phyloP scores from a whole-genome alignment of 371 early-diverging fungal species.

The Mucor irregularis region DNA sequence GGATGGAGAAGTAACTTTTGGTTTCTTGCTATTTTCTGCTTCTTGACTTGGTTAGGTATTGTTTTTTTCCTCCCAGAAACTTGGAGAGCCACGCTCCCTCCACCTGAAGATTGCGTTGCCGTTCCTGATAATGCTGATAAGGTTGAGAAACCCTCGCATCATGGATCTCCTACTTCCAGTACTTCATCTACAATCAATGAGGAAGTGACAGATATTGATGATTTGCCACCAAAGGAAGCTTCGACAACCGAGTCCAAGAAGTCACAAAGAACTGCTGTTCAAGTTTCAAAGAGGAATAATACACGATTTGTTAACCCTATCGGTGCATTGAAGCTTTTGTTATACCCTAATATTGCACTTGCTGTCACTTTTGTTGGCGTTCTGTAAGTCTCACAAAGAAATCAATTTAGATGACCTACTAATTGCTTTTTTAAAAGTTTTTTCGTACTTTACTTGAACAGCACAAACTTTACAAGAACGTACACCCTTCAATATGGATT shows the following conservation, averaged over 20 bases:
- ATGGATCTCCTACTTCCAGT: neutral
- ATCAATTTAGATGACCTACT: too few species aligned
- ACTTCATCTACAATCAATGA: neutral
- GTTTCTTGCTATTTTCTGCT: slow-evolving; percentile 31
- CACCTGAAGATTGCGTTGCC: too few species aligned
- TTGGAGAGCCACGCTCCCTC: slow-evolving; percentile 12
- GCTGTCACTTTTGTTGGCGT: slow-evolving; percentile 31
- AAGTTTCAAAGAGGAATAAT: slow-evolving; percentile 1
- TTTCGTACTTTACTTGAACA: slow-evolving; percentile 31
- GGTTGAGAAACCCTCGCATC: too few species aligned
- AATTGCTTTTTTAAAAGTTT: slow-evolving; percentile 19
- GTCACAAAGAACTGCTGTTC: neutral
- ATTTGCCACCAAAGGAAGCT: too few species aligned
- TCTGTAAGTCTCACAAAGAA: slow-evolving; percentile 40
- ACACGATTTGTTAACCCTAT: slow-evolving; percentile 31
- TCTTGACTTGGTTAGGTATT: slow-evolving; percentile 28
- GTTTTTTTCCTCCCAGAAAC: slow-evolving; percentile 49
- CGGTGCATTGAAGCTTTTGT: slow-evolving; percentile 29
- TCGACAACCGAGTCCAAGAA: neutral
- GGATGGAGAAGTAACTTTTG: slow-evolving; percentile 50
- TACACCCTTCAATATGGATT: slow-evolving; percentile 37
- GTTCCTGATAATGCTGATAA: neutral
- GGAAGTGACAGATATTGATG: too few species aligned
- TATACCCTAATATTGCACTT: slow-evolving; percentile 32
- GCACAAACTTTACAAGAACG: slow-evolving; percentile 35